Evolutionary conservation across 1,284 basidiomycete species (phyloP).

Genomic region (Sporisorium scitamineum): DNA sequence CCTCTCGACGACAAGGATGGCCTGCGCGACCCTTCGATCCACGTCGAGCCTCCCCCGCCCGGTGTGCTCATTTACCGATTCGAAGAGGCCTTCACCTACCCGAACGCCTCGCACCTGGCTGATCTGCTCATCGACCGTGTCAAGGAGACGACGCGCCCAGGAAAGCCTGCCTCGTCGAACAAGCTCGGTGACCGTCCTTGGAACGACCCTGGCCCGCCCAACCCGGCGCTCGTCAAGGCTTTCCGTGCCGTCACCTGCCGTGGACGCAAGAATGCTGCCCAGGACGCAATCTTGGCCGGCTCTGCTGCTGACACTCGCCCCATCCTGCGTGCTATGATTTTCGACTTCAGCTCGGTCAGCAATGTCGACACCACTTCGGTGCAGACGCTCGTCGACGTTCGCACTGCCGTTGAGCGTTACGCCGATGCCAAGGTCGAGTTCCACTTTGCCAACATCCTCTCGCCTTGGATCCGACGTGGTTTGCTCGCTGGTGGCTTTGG

Average conservation of each 20-base stretch:
- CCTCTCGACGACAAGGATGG: slow-evolving; percentile 76
- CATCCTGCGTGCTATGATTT: slow-evolving; percentile 82
- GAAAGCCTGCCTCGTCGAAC: slow-evolving; percentile 62
- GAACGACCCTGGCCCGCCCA: slow-evolving; percentile 82
- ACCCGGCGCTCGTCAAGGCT: slow-evolving; percentile 50
- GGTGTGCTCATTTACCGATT: slow-evolving; percentile 93
- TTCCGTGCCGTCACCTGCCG: slow-evolving; percentile 49
- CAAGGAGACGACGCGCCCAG: slow-evolving; percentile 81
- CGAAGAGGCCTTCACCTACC: slow-evolving; percentile 93
- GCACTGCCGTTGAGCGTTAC: slow-evolving; percentile 88
- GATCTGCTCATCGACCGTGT: slow-evolving; percentile 83
- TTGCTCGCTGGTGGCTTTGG: slow-evolving; percentile 53
- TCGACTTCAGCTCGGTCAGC: slow-evolving; percentile 86
- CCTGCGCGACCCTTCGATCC: slow-evolving; percentile 79
- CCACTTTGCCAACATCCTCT: slow-evolving; percentile 88
- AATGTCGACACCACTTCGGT: slow-evolving; percentile 82
- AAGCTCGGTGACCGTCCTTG: slow-evolving; percentile 80
- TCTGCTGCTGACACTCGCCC: slow-evolving; percentile 74
- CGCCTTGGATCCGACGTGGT: slow-evolving; percentile 84
- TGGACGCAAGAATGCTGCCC: slow-evolving; percentile 22
- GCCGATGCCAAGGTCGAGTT: slow-evolving; percentile 82
- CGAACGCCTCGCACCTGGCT: slow-evolving; percentile 86
- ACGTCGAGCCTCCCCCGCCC: slow-evolving; percentile 82
- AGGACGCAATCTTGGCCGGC: slow-evolving; percentile 50
- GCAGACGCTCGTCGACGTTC: slow-evolving; percentile 89